Conservation (phyloP, 163 green algal genomes). For the Scenedesmus sp. region DNA sequence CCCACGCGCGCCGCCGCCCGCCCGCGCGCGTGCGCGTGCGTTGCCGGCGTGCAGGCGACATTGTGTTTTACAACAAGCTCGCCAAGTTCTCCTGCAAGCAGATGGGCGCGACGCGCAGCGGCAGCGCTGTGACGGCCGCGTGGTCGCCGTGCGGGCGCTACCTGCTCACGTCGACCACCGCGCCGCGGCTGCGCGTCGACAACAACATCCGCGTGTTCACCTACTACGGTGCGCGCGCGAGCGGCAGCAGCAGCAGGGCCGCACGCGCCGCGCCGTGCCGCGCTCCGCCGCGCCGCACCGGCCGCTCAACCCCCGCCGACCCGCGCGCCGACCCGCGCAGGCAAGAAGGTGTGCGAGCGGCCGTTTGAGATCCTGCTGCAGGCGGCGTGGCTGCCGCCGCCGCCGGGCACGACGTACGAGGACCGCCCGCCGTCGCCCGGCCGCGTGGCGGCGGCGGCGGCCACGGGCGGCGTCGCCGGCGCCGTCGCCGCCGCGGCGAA, state of each 20-base stretch:
- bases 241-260: too few species aligned
- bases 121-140: constrained; percentile 75
- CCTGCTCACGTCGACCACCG: constrained; percentile 85
- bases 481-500: neutral
- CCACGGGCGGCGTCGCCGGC: constrained; percentile 13
- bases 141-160: constrained; percentile 92
- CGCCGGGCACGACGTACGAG: constrained; percentile 53
- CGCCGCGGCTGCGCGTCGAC: constrained; percentile 95
- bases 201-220: constrained; percentile 88
- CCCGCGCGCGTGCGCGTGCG: neutral
- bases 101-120: constrained; percentile 70
- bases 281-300: too few species aligned
- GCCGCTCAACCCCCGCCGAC: too few species aligned
- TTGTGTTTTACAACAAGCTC: constrained; percentile 92
- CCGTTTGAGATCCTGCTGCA: constrained; percentile 74
- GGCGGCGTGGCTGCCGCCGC: constrained; percentile 67
- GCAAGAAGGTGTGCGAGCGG: constrained; percentile 33
- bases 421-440: constrained; percentile 77
- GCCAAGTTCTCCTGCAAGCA: constrained; percentile 83
- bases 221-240: constrained; percentile 64
- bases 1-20: too few species aligned
- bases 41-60: constrained; percentile 73
- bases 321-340: too few species aligned
- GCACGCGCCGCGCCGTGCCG: too few species aligned
- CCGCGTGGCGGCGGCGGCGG: constrained; percentile 36